Evolutionary conservation across 306 rosid genomes (phyloP), one percentile per base, ranked within the genome.

Genomic region (Leucaena leucocephala): DNA sequence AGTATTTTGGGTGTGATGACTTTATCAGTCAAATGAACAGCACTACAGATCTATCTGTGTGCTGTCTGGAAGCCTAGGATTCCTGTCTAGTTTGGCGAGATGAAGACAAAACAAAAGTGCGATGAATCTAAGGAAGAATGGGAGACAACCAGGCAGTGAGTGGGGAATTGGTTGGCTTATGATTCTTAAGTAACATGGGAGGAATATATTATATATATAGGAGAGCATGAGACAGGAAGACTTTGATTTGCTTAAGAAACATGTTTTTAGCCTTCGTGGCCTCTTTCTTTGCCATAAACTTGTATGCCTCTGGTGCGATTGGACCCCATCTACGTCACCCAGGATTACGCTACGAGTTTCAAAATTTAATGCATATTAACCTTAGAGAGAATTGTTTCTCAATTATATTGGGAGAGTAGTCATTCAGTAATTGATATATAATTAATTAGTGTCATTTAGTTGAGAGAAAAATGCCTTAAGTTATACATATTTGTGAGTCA

Each of bases 81-180:
- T 94, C 97, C 89, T 86, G 87, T 87, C 87, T 88, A 45, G 83
- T 76, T 68, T 82, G 72, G 74, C 67, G 61, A 82, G 86, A 84
- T 80, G 90, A 89, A 87, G 97, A 92, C 97, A 90, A 67, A 84
- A 85, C 39, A 71, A 84, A 83, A 75, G 58, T 80, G 88, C 58
- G 82, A 81, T 83, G 88, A 89, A 91, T 89, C 93, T 82, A 85
- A 85, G 90, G 87, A 88, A 86, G 84, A 85, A 84, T 78, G 87
- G 72, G 86, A 89, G 95, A 94, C 97, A 94, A 86, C 97, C 76
- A 82, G 72, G 95, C 93, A 80, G 78, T 87, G 92, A 88, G 87
- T 78, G 85, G 78, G 81, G 87, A 78, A 85, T 70, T 44, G 84
- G 93, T 86, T 86, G 96, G 92, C 89, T 79, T 85, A 76, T 74